Conservation (phyloP, 768 basidiomycete species). For the Leccinum boreale region DNA sequence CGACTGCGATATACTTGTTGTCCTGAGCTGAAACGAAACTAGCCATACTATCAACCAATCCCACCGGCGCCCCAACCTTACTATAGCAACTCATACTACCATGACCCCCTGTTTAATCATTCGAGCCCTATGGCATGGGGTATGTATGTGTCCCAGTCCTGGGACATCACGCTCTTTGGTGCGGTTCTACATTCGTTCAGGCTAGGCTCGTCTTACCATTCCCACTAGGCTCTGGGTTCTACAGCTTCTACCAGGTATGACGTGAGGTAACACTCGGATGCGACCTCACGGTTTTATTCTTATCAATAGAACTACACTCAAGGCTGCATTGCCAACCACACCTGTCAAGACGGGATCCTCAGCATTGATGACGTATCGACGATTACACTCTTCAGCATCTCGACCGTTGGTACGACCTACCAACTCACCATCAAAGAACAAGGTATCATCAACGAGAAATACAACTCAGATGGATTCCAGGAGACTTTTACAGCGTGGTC, state of each 20-base stretch:
- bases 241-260: constrained; percentile 50
- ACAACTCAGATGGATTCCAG: constrained; percentile 45
- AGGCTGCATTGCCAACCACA: constrained; percentile 34
- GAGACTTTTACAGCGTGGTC: constrained; percentile 38
- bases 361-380: constrained; percentile 40
- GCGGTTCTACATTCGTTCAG: background rate
- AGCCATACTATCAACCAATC: constrained; percentile 51
- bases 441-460: constrained; percentile 34
- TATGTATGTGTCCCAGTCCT: constrained; percentile 39
- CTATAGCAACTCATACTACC: constrained; percentile 28
- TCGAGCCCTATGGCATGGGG: constrained; percentile 40
- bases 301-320: constrained; percentile 37
- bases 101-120: constrained; percentile 38
- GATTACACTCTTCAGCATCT: constrained; percentile 43
- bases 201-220: background rate
- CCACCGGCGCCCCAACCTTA: constrained; percentile 45
- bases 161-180: constrained; percentile 46
- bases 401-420: constrained; percentile 44
- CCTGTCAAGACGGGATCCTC: constrained; percentile 44
- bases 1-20: background rate
- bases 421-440: constrained; percentile 37
- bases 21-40: constrained; percentile 2
- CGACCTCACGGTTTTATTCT: background rate
- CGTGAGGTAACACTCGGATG: too few relatives aligned
- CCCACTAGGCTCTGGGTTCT: constrained; percentile 42